A percentile compares a stretch with the other conserved stretches of the same genome.
These are phyloP conservation scores for Ascoidea asiatica DNA, from an alignment of 805 yeast species.

Conservation along the genomic window DNA sequence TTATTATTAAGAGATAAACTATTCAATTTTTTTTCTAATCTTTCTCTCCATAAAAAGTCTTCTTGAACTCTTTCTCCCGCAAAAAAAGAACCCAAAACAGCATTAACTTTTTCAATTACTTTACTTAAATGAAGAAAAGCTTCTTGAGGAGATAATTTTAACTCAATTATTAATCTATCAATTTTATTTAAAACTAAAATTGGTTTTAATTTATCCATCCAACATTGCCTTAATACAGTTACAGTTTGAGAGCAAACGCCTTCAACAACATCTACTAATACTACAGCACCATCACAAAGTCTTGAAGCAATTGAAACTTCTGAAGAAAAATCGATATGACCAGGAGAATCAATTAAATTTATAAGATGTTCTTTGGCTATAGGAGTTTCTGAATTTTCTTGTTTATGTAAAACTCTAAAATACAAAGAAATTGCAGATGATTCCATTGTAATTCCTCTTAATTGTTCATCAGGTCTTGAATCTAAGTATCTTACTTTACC, in stretches of 20 bases:
- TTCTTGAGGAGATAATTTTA: slow-evolving; percentile 70
- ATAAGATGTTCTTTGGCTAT: slow-evolving; percentile 67
- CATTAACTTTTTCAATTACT: slow-evolving; percentile 85
- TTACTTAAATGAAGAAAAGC: slow-evolving; percentile 72
- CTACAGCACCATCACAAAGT: slow-evolving; percentile 93
- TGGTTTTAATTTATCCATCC: slow-evolving; percentile 87
- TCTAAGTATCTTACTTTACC: slow-evolving; percentile 91
- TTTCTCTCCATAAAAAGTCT: slow-evolving; percentile 65
- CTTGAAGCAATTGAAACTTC: slow-evolving; percentile 96
- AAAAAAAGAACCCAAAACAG: slow-evolving; percentile 84
- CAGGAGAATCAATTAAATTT: slow-evolving; percentile 94
- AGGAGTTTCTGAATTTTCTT: slow-evolving; percentile 19
- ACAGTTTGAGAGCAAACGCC: slow-evolving; percentile 98
- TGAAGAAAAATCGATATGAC: slow-evolving; percentile 95
- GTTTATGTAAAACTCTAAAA: slow-evolving; percentile 51
- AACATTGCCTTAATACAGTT: slow-evolving; percentile 86
- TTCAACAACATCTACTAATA: slow-evolving; percentile 91
- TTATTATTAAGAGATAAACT: too few species aligned
- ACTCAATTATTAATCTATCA: slow-evolving; percentile 73
- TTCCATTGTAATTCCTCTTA: slow-evolving; percentile 96
- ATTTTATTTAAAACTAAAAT: slow-evolving; percentile 81
- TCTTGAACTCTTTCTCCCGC: slow-evolving; percentile 90
- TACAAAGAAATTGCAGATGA: slow-evolving; percentile 90
- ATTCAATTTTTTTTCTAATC: slow-evolving; percentile 27
- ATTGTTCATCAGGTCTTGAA: slow-evolving; percentile 90